phyloP scores from a whole-genome alignment of 768 basidiomycete genomes.

The Boletus subparvulus region DNA sequence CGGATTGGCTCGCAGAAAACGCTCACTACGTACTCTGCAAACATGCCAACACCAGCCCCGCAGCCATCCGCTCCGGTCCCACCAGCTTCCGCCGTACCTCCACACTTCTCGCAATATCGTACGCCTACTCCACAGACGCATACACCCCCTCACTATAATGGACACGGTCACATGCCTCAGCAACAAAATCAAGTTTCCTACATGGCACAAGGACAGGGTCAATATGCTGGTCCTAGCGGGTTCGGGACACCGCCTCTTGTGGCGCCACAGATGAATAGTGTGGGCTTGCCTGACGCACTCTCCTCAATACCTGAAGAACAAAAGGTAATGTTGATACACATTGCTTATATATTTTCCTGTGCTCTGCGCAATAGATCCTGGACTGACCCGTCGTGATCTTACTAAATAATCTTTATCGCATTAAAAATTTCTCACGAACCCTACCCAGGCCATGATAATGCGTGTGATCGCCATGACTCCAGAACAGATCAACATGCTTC shows the following conservation, averaged over 20 bases:
- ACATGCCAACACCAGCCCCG: constrained; percentile 19
- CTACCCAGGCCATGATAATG: constrained; percentile 63
- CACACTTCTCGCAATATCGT: constrained; percentile 38
- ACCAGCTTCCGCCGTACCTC: constrained; percentile 46
- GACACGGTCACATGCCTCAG: constrained; percentile 30
- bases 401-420: background rate
- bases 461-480: constrained; percentile 80
- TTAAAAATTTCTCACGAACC: constrained; percentile 14
- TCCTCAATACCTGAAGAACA: constrained; percentile 67
- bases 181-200: constrained; percentile 21
- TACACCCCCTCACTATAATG: constrained; percentile 29
- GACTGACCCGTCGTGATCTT: background rate
- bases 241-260: constrained; percentile 25
- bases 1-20: constrained; percentile 48
- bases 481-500: constrained; percentile 76
- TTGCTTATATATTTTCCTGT: constrained; percentile 1
- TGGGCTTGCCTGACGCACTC: constrained; percentile 49
- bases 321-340: constrained; percentile 44
- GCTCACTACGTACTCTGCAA: constrained; percentile 49
- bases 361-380: constrained; percentile 2
- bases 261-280: constrained; percentile 20
- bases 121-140: constrained; percentile 37
- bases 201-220: constrained; percentile 17
- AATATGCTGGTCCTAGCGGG: constrained; percentile 17
- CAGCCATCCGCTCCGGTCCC: constrained; percentile 27